Conservation (phyloP, 1,284 basidiomycete genomes). For the Tremellales sp. region DNA sequence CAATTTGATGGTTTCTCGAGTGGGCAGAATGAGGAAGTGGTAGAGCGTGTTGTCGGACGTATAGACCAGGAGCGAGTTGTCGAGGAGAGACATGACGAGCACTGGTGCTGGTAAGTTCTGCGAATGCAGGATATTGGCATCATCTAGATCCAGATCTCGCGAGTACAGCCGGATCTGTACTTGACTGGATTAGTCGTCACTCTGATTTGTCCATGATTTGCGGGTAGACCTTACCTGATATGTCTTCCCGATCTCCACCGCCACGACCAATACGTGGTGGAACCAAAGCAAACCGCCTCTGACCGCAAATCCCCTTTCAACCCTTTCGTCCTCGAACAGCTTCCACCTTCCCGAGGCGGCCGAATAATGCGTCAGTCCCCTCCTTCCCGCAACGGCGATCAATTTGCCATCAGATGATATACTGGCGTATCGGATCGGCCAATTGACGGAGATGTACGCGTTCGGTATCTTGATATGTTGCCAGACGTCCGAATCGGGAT, state of each 20-base stretch:
- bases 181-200: conserved; percentile 1
- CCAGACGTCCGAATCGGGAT: conserved; percentile 98
- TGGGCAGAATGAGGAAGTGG: conserved; percentile 89
- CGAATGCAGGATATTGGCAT: conserved; percentile 76
- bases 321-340: conserved; percentile 72
- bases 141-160: conserved; percentile 86
- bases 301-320: conserved; percentile 85
- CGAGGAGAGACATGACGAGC: conserved; percentile 82
- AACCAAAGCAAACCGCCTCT: conserved; percentile 95
- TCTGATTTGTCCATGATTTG: conserved; percentile 5
- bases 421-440: conserved; percentile 91
- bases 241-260: conserved; percentile 72
- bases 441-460: conserved; percentile 81
- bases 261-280: conserved; percentile 89
- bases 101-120: conserved; percentile 75
- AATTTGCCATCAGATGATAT: conserved; percentile 87
- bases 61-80: conserved; percentile 95
- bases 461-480: conserved; percentile 92
- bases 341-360: conserved; percentile 95
- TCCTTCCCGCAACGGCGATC: conserved; percentile 86
- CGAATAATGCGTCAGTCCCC: conserved; percentile 91
- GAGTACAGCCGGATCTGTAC: conserved; percentile 85
- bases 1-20: conserved; percentile 74
- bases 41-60: conserved; percentile 92
- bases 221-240: conserved; percentile 62